These are phyloP conservation scores for Trichoderma brevicompactum DNA, from an alignment of 2,329 filamentous ascomycete species.

Conservation along the genomic window DNA sequence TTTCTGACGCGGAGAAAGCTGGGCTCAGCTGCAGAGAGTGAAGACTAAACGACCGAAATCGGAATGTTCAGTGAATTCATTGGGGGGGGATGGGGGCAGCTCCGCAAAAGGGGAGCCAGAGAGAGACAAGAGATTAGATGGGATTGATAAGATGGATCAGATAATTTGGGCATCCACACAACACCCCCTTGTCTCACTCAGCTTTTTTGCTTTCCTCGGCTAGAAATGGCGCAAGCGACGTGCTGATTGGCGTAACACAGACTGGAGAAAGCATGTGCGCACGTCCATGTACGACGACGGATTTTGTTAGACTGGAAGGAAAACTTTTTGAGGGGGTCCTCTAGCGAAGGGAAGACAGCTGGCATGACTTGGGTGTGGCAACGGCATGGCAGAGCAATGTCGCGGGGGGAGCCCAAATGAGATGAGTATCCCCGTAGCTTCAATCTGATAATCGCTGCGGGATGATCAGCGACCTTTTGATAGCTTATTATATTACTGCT, in stretches of 20 bases:
- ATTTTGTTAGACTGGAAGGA: background rate
- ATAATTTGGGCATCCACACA: slow-evolving; percentile 6
- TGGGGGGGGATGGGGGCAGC: no score
- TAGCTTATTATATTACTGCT: no score
- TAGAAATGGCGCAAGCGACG: slow-evolving; percentile 14
- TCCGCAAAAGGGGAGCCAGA: slow-evolving; percentile 20
- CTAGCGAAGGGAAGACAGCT: no score
- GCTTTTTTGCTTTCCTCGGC: background rate
- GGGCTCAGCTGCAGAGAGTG: background rate
- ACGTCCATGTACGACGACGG: background rate
- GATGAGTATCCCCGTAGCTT: no score
- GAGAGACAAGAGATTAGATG: slow-evolving; percentile 21
- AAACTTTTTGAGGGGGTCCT: no score
- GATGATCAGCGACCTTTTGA: no score
- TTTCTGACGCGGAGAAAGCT: background rate
- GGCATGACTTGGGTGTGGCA: no score
- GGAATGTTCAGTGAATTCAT: background rate
- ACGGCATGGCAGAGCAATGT: no score
- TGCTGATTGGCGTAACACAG: slow-evolving; percentile 13
- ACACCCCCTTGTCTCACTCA: background rate
- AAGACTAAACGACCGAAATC: slow-evolving; percentile 5
- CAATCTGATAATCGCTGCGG: no score
- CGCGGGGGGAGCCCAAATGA: no score
- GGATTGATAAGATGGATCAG: slow-evolving; percentile 28
- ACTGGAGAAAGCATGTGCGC: background rate